Evolutionary conservation across 2,329 filamentous ascomycete species (phyloP), one percentile per base, ranked within the genome.

Genomic region (Trichoderma pleuroti): DNA sequence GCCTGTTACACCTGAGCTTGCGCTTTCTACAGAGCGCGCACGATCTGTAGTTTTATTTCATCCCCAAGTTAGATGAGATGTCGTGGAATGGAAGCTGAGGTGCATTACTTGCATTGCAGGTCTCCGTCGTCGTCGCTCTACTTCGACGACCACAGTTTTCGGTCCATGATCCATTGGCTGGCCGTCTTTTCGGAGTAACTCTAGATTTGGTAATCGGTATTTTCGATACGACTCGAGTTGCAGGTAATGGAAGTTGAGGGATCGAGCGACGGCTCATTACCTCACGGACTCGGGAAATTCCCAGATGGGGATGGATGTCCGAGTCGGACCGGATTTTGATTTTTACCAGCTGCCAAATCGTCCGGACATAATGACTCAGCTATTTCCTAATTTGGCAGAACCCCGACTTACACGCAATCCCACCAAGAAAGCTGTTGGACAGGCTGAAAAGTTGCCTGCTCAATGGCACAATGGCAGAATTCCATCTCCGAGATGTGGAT

Each of bases 1-100:
- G 77, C 36, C 81, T 77, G 68, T 84, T 79, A 68, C 83, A 85
- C n/a, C 79, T 77, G 18, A 84, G 79, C 72, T 85, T 85, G 63
- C 83, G 81, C n/a, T 76, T 78, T 11, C 83, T 77, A 70, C 83
- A 84, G 7, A 82, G 76, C 10, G 78, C 76, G 70, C 83, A 84
- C 1, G 82, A 81, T 7, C 82, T 82, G 24, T 6, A 52, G n/a
- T 66, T 56, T 42, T 14, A 42, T 7, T 32, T 26, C 24, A 30
- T 36, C 49, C 7, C 70, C 42, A 18, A 36, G 10, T 57, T 16
- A 57, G 26, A 32, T 39, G 46, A 49, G 16, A 30, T 3, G 49
- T 24, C 18, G 10, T 49, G 42, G 11, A 26, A 26, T 32, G 14
- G 8, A 34, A 59, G 52, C 39, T 59, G 32, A 68, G n/a, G 34